Evolutionary conservation across 495 filamentous ascomycete species (phyloP).

Genomic region (Daldinia bambusicola): DNA sequence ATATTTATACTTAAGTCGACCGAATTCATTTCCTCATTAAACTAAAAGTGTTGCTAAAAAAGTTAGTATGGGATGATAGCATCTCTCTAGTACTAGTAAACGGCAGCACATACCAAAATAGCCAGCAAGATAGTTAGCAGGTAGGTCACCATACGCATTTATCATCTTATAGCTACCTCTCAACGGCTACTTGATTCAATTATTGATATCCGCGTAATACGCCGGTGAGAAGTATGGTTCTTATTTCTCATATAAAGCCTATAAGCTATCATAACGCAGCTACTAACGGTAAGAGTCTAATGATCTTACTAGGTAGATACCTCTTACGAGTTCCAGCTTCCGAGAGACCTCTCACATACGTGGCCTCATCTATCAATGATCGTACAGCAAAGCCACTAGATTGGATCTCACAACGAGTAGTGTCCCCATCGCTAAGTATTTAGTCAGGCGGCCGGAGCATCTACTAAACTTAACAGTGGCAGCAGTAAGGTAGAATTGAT

Average conservation of each 20-base stretch:
- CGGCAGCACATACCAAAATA: neutral
- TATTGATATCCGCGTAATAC: neutral
- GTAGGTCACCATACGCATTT: too few relatives aligned
- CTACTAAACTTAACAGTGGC: neutral
- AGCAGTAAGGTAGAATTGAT: neutral
- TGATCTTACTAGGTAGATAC: conserved; percentile 15
- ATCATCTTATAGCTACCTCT: neutral
- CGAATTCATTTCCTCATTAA: neutral
- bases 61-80: neutral
- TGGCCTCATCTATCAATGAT: conserved; percentile 25
- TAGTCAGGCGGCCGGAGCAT: neutral
- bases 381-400: neutral
- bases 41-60: neutral
- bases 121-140: neutral
- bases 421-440: neutral
- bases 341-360: conserved; percentile 18
- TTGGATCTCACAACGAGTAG: neutral
- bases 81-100: neutral
- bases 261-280: neutral
- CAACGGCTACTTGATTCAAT: neutral
- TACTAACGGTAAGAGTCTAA: conserved; percentile 8
- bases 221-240: neutral
- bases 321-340: conserved; percentile 16
- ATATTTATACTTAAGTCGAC: neutral
- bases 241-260: neutral